These are phyloP conservation scores for Teunomyces funiuensis DNA, from an alignment of 805 yeast genomes.

Conservation along the genomic window DNA sequence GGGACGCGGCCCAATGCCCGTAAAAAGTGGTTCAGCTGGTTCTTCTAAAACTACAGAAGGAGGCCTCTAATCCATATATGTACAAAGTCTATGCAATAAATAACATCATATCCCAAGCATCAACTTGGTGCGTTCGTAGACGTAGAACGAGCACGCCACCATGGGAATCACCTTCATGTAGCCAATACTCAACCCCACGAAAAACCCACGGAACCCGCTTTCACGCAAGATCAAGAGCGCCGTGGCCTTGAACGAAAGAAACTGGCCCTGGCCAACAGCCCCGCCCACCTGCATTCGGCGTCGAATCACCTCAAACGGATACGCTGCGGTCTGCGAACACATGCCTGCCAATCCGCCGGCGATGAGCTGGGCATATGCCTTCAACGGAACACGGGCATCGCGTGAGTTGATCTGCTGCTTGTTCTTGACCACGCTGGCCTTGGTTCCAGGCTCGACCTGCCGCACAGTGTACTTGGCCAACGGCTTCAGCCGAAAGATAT, in stretches of 20 bases:
- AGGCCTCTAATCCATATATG: slow-evolving; percentile 2
- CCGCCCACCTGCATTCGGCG: slow-evolving; percentile 96
- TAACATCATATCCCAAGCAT: slow-evolving; percentile 52
- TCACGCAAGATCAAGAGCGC: slow-evolving; percentile 63
- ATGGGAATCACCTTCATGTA: slow-evolving; percentile 93
- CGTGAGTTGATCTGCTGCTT: slow-evolving; percentile 28
- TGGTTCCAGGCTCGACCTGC: slow-evolving; percentile 5
- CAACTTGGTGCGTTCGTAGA: slow-evolving; percentile 83
- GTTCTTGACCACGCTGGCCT: slow-evolving; percentile 9
- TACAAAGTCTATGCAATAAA: slow-evolving; percentile 4
- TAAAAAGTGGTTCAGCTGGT: slow-evolving; percentile 61
- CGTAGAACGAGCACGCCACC: slow-evolving; percentile 95
- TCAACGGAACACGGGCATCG: slow-evolving; percentile 61
- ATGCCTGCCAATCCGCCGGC: slow-evolving; percentile 98
- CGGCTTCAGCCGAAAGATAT: slow-evolving; percentile 64
- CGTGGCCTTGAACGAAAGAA: slow-evolving; percentile 52
- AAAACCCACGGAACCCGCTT: slow-evolving; percentile 83
- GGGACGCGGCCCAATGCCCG: slow-evolving; percentile 52
- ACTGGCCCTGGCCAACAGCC: slow-evolving; percentile 60
- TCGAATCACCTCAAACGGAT: slow-evolving; percentile 93
- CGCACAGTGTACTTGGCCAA: slow-evolving; percentile 55
- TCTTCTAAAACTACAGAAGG: slow-evolving; percentile 37
- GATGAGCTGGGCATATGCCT: slow-evolving; percentile 85
- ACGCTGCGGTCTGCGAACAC: slow-evolving; percentile 93
- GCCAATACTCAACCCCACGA: slow-evolving; percentile 93